phyloP scores from a whole-genome alignment of 345 rosid genomes.

The Aquilaria yunnanensis region DNA sequence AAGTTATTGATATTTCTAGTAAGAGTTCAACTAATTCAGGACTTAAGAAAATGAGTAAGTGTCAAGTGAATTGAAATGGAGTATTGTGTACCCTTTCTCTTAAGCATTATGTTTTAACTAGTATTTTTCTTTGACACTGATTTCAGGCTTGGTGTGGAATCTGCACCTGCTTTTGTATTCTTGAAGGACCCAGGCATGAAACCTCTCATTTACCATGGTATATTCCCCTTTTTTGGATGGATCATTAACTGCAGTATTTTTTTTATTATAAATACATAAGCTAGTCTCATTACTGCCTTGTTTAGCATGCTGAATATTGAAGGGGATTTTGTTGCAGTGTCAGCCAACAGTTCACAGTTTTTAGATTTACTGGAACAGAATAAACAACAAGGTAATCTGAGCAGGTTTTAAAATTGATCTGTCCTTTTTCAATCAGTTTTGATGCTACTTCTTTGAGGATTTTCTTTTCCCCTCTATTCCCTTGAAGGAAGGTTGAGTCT shows the following conservation, averaged over 20 bases:
- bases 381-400: conserved; percentile 60
- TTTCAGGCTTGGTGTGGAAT: conserved; percentile 86
- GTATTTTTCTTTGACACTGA: conserved; percentile 16
- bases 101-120: too few species aligned
- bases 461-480: too few species aligned
- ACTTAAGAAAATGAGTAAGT: too few species aligned
- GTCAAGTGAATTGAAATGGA: too few species aligned
- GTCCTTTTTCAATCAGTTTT: too few species aligned
- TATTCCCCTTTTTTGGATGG: conserved; percentile 19
- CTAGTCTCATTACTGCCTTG: background rate
- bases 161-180: conserved; percentile 85
- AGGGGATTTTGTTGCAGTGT: conserved; percentile 42
- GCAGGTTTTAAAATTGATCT: too few species aligned
- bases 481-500: too few species aligned
- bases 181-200: conserved; percentile 86
- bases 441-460: too few species aligned
- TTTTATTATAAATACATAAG: conserved; percentile 6
- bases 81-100: too few species aligned
- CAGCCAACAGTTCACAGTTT: conserved; percentile 67
- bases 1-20: too few species aligned
- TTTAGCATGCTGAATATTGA: conserved; percentile 16
- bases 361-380: conserved; percentile 61
- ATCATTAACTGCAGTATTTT: conserved; percentile 6
- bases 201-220: conserved; percentile 86
- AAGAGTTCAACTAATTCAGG: too few species aligned